Percentiles rank a stretch among this genome's conserved stretches.
Conservation (phyloP, 2,329 filamentous ascomycete genomes). For the Grosmannia penicillata region DNA sequence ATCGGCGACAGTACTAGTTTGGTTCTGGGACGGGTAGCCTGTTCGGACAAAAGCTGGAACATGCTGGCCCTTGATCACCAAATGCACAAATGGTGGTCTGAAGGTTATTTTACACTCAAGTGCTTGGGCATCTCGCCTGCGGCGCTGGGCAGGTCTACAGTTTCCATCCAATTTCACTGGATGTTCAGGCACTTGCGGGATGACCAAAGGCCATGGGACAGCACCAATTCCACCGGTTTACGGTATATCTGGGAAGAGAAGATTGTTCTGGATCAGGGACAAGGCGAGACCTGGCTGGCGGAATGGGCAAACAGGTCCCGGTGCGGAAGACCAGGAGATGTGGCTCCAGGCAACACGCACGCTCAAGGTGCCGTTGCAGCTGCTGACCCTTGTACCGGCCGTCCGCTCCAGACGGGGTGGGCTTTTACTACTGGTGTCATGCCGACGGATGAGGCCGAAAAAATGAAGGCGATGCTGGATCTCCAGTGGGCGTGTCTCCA, state of each 20-base stretch:
- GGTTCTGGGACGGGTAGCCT: neutral
- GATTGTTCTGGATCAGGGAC: neutral
- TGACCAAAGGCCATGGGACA: neutral
- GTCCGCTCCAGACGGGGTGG: neutral
- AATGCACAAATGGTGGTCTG: conserved; percentile 1
- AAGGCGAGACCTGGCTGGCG: neutral
- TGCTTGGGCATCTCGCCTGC: neutral
- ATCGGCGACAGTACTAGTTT: neutral
- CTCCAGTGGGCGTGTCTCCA: neutral
- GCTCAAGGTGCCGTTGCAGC: neutral
- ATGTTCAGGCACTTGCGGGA: neutral
- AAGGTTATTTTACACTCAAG: neutral
- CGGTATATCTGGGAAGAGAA: neutral
- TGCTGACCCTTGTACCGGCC: neutral
- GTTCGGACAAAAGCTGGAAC: neutral
- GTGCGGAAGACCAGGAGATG: neutral
- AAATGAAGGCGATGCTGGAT: conserved; percentile 1
- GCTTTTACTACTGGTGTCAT: neutral
- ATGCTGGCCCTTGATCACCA: neutral
- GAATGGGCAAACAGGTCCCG: neutral
- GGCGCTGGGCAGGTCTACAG: neutral
- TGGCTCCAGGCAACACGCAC: neutral
- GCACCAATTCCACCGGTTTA: neutral
- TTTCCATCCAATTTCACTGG: neutral
- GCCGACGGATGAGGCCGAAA: neutral